A percentile compares a stretch with the other conserved stretches of the same genome.
phyloP scores from a whole-genome alignment of 257 asterid species.

The Solanum stenotomum region DNA sequence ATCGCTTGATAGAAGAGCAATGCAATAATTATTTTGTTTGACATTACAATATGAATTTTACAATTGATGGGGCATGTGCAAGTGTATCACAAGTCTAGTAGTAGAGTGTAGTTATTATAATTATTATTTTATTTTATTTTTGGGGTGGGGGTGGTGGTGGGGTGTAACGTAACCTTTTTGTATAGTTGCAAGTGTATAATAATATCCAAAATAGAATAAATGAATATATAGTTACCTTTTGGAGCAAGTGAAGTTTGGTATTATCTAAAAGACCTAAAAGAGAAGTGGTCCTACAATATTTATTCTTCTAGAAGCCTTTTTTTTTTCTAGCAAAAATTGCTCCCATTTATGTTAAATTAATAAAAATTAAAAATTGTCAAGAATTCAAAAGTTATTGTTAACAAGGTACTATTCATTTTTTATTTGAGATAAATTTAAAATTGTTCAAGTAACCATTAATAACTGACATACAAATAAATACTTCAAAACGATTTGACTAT shows the following conservation, averaged over 20 bases:
- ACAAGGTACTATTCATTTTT: too few relatives aligned
- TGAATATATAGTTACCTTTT: background rate
- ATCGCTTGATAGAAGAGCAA: rapidly evolving
- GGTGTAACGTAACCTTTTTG: background rate
- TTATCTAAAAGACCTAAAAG: background rate
- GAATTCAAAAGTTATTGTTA: background rate
- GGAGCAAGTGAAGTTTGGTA: background rate
- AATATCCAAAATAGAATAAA: background rate
- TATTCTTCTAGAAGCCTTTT: background rate
- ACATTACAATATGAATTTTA: background rate
- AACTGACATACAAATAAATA: background rate
- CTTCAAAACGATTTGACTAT: background rate
- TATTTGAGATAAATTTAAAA: background rate
- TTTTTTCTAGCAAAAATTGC: background rate
- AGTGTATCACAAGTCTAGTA: background rate
- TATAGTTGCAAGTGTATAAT: background rate
- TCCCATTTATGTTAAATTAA: background rate
- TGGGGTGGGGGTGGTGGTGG: background rate
- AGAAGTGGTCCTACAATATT: background rate
- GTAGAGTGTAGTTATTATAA: background rate
- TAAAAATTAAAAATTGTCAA: background rate
- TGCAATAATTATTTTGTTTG: background rate
- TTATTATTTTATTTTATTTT: background rate
- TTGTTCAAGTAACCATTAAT: background rate
- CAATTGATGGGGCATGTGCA: background rate